Evolutionary conservation across 2,329 filamentous ascomycete genomes (phyloP).

Genomic region (Fusarium nodosum): DNA sequence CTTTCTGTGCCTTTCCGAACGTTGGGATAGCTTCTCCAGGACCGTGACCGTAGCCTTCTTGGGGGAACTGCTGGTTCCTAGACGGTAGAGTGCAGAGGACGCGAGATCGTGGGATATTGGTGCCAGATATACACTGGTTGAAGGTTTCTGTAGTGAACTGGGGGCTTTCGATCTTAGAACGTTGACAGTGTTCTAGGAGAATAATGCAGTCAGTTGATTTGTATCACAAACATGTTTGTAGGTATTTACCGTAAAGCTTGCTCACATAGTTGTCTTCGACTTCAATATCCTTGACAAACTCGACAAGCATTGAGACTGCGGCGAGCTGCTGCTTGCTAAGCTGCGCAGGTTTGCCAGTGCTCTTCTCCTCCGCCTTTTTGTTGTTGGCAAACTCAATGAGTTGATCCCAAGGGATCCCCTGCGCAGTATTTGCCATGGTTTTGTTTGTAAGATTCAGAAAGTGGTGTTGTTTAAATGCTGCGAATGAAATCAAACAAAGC

Average conservation of each 20-base stretch:
- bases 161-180: conserved; percentile 7
- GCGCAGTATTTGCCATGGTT: conserved; percentile 15
- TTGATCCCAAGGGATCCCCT: conserved; percentile 34
- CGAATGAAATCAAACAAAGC: neutral
- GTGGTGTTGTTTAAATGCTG: conserved; percentile 5
- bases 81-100: conserved; percentile 46
- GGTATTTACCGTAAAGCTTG: conserved; percentile 46
- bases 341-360: conserved; percentile 50
- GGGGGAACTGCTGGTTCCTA: conserved; percentile 45
- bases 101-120: conserved; percentile 45
- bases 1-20: conserved; percentile 65
- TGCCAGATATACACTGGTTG: conserved; percentile 35
- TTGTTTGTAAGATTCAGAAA: neutral
- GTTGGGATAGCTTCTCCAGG: conserved; percentile 49
- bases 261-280: conserved; percentile 51
- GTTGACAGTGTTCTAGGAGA: conserved; percentile 32
- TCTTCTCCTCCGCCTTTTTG: conserved; percentile 35
- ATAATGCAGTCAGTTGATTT: neutral
- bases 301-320: conserved; percentile 59
- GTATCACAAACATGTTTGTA: neutral
- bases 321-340: conserved; percentile 57
- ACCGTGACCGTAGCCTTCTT: conserved; percentile 54
- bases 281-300: conserved; percentile 49
- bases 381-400: conserved; percentile 38
- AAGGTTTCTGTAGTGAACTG: conserved; percentile 25